Base-by-base conservation (phyloP, 495 filamentous ascomycete genomes). In the Beverwykella pulmonaria region DNA sequence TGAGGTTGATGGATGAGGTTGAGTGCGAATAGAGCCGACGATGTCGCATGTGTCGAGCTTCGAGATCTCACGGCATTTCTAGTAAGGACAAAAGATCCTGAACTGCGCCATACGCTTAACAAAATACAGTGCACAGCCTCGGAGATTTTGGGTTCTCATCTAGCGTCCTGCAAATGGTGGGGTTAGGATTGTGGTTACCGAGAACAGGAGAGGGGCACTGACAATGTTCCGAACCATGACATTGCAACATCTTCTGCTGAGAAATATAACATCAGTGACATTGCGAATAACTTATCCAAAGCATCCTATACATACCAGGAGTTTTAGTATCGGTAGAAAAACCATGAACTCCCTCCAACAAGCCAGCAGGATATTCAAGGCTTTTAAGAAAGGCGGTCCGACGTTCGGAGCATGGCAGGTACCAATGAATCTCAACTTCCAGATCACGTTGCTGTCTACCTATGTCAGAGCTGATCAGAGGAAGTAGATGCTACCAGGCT, bases 401-500 rank as follows among this genome's bases (percentile, higher is more conserved):
- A 81, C 82, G 56, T 87, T 90, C 70, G 90, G 90, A 36, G 81
- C 77, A 71, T 79, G 78, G 78, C 76, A 79, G 74, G 77, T 77
- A 63, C 26, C 17, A 20, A 44, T 68, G 14, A 2, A 8, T 6
- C 1, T 57, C 39, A n/a, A 44, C 17, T 44, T 10, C 3, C 17
- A 14, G 39, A 34, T 6, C 12, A 34, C 32, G 32, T 15, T 9
- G 15, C 17, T 10, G 8, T 25, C 27, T 58, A 36, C 20, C 10
- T 29, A 54, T 54, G 4, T 57, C 3, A 30, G n/a, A n/a, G 25
- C 36, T 59, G 41, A 61, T 29, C 10, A 23, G 22, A 50, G 30
- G 22, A 3, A 36, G 2, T 86, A 93, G 80, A 89, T 90, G 82
- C 79, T 92, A 54, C 88, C 91, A 0, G 91, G 91, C 1, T 77